Evolutionary conservation across 176 grass and related monocot species (phyloP), one percentile per base, ranked within the genome.

Genomic region (Tillandsia leiboldiana): DNA sequence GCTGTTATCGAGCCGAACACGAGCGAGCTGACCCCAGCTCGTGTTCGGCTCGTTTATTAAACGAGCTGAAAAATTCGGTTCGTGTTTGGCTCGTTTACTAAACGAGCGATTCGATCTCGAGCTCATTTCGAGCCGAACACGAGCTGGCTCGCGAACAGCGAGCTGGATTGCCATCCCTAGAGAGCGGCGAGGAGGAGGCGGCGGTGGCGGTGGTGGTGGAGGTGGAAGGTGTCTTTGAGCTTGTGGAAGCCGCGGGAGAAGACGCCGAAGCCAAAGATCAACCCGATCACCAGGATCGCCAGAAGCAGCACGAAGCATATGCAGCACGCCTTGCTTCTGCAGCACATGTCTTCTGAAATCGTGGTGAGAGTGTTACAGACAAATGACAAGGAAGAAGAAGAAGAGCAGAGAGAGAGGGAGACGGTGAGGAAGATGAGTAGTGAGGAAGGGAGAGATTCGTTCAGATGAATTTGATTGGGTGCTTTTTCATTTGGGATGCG

Each of bases 201-300:
- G 24, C 0, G 24, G 51, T 20, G 26, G 11, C 51, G 11, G 7
- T 23, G 14, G 42, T 15, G 70, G 17, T 86, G 53, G 17, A 79
- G 49, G 78, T 95, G 87, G 75, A 78, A 66, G 75, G 5, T 63
- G 77, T 66, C 14, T 78, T 85, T 80, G 75, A 95, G 49, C 75
- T 90, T 90, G 84, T 90, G 90, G 79, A 89, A 94, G 33, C 90
- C 90, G 64, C 77, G 74, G 59, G 86, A 74, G 80, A 89, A 94
- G 72, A 94, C 12, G 69, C 90, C 90, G 68, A 95, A 90, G 66
- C 90, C 90, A 74, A 95, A 95, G 72, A 95, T 84, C 75, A 95
- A 1, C 10, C 91, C 91, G 52, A 95, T 68, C 12, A 52, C 74
- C 28, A 95, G 11, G 12, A 90, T 68, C 20, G 87, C 78, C 69